A percentile compares a stretch with the other conserved stretches of the same genome.
These are phyloP conservation scores for Penicillium silybi DNA, from an alignment of 495 filamentous ascomycete species.

Conservation along the genomic window DNA sequence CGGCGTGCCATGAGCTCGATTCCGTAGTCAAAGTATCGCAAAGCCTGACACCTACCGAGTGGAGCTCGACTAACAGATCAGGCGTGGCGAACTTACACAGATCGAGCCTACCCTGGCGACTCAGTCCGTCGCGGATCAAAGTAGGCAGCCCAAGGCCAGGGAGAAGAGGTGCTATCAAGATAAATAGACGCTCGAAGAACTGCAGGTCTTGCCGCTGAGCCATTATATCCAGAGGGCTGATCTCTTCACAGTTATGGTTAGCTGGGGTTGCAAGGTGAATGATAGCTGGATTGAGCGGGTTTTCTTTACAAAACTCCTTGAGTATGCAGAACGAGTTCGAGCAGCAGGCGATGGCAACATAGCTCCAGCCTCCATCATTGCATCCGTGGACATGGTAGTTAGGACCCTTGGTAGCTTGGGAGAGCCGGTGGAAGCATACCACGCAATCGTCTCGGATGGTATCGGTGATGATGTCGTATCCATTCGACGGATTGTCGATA, in stretches of 20 bases:
- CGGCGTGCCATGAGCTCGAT: slow-evolving; percentile 8
- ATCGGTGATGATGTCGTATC: slow-evolving; percentile 3
- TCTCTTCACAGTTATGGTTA: neutral
- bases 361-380: slow-evolving; percentile 10
- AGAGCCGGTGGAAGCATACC: slow-evolving; percentile 7
- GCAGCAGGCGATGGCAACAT: slow-evolving; percentile 1
- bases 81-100: neutral
- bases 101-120: neutral
- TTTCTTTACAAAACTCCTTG: neutral
- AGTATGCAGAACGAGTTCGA: slow-evolving; percentile 1
- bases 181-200: neutral
- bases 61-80: neutral
- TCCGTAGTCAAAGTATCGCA: neutral
- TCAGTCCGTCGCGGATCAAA: neutral
- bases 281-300: neutral
- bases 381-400: neutral
- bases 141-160: neutral
- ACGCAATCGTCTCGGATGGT: slow-evolving; percentile 11
- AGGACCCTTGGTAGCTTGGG: neutral
- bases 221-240: neutral
- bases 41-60: neutral
- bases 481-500: neutral
- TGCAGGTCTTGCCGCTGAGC: neutral
- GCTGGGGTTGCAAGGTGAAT: neutral
- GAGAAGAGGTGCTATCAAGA: neutral